Evolutionary conservation across 2,329 filamentous ascomycete species (phyloP), one percentile per base, ranked within the genome.

Genomic region (Talaromyces atroroseus): DNA sequence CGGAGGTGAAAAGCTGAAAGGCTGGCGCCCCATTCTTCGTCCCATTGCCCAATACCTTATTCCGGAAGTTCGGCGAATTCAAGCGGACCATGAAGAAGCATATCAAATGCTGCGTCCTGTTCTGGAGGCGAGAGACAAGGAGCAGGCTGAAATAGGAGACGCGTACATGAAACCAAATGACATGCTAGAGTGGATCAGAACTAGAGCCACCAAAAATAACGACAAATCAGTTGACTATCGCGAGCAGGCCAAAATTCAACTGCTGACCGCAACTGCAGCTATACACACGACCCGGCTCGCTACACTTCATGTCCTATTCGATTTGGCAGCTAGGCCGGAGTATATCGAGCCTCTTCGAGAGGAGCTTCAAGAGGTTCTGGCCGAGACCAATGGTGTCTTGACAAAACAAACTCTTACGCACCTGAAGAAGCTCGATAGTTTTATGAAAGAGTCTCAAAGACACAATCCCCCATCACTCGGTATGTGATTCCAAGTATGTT

Each of bases 331-430:
- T 5, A 46, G 51, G 11, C 51, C 51, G 21, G 51, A 54, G 42
- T 54, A 54, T 24, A 46, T 54, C 16, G 51, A 46, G 21, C 51
- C 51, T 29, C 51, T 54, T 8, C 44, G 51, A 18, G 51, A 54
- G 21, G 51, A 54, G 20, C 51, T 54, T 16, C 42, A 36, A 20
- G 12, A 46, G 20, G 42, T 54, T 21, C 40, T 54, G 23, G 29
- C 51, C 20, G 51, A 54, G 44, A 46, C 40, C 5, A 20, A 48
- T 54, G 51, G 51, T 24, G 10, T 38, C n/a, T 24, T 54, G 6
- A 47, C 42, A 34, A 54, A 54, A 32, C 51, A 46, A 20, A 47
- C 51, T 18, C 40, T 54, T 24, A 47, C 51, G 5, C 40, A 54
- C n/a, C 24, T 54, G 16, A 54, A 54, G 26, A 54, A 54, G 14